Conservation (phyloP, 2,329 filamentous ascomycete genomes). For the Fusarium phyllophilum region DNA sequence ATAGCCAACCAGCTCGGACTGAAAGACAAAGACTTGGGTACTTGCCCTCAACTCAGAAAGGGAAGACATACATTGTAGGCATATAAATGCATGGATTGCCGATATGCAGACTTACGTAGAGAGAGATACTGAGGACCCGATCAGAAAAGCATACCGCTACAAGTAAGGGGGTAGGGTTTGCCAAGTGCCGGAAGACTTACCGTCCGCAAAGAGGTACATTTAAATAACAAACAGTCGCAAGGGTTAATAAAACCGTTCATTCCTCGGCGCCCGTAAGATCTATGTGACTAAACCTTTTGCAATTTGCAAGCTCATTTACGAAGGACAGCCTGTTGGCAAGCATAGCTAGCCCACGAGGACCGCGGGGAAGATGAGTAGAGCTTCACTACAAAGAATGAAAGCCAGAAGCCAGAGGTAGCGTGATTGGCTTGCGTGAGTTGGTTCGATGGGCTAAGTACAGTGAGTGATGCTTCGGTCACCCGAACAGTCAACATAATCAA, state of each 20-base stretch:
- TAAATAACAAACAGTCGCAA: accelerated
- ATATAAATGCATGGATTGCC: background rate
- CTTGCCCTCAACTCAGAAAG: background rate
- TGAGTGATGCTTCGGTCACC: background rate
- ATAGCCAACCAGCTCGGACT: background rate
- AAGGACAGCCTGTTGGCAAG: too few relatives aligned
- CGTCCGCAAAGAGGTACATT: background rate
- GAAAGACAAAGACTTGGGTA: background rate
- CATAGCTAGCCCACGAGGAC: accelerated
- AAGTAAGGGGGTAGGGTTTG: accelerated
- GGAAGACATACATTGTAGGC: accelerated
- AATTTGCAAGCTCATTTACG: background rate
- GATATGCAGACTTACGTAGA: accelerated
- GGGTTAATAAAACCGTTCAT: accelerated
- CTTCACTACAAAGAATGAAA: accelerated
- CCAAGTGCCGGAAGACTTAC: accelerated
- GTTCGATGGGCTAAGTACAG: background rate
- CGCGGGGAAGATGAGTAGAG: accelerated
- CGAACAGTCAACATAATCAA: too few relatives aligned
- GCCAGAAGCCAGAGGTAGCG: accelerated
- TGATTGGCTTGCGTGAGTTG: background rate
- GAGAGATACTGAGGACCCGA: accelerated
- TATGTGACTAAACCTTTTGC: background rate
- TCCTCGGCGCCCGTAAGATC: accelerated
- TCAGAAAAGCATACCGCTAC: accelerated